Percentiles rank a stretch among this genome's conserved stretches.
Evolutionary conservation across 2,329 filamentous ascomycete genomes (phyloP).

Genomic region (Fusarium agapanthi): DNA sequence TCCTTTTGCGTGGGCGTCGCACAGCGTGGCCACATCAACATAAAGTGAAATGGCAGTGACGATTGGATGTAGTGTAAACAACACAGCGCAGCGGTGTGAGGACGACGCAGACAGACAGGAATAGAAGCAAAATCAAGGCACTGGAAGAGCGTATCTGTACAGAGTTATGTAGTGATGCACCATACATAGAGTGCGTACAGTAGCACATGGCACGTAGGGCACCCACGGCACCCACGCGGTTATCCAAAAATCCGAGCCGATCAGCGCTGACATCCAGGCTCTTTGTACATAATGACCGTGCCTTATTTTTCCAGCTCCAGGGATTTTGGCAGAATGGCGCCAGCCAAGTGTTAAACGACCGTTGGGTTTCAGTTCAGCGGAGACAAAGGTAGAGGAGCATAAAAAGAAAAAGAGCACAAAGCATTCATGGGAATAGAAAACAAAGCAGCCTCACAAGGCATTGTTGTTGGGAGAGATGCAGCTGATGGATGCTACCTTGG

Average conservation of each 20-base stretch:
- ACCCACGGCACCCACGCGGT: constrained; percentile 1
- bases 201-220: constrained; percentile 15
- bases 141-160: background rate
- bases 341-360: background rate
- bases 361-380: constrained; percentile 26
- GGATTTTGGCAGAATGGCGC: background rate
- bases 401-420: background rate
- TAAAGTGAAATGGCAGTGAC: background rate
- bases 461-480: background rate
- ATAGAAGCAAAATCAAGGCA: constrained; percentile 8
- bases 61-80: constrained; percentile 2
- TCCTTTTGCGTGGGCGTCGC: constrained; percentile 15
- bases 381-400: background rate
- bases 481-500: background rate
- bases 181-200: constrained; percentile 26
- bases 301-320: constrained; percentile 2
- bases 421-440: background rate
- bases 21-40: constrained; percentile 32
- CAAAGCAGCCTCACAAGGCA: background rate
- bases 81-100: constrained; percentile 19
- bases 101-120: too few species aligned
- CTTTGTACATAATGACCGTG: background rate
- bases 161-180: constrained; percentile 18
- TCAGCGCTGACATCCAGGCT: constrained; percentile 25
- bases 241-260: constrained; percentile 14